Evolutionary conservation across 73 alveolate species (phyloP).

Genomic region (Stentor coeruleus): DNA sequence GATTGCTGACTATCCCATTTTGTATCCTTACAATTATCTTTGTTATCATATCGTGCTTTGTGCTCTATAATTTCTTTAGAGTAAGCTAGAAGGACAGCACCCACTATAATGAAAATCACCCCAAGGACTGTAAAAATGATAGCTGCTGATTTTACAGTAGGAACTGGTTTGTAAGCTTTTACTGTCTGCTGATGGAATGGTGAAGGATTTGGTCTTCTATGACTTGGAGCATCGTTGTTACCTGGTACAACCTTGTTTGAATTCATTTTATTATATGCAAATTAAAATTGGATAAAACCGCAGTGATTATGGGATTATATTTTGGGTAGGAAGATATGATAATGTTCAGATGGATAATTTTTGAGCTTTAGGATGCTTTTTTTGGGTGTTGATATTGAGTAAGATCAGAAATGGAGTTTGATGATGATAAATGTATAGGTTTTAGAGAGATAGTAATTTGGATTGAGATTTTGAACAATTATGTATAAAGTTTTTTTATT

Average conservation of each 20-base stretch:
- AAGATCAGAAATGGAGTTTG: too few relatives aligned
- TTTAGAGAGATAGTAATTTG: too few relatives aligned
- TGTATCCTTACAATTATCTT: constrained; percentile 9
- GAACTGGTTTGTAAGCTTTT: constrained; percentile 92
- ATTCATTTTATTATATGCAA: too few relatives aligned
- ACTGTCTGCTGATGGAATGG: constrained; percentile 75
- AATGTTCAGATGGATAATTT: too few relatives aligned
- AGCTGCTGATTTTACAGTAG: constrained; percentile 63
- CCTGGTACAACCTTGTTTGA: constrained; percentile 63
- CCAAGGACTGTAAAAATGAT: constrained; percentile 74
- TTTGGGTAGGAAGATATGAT: too few relatives aligned
- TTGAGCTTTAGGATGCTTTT: too few relatives aligned
- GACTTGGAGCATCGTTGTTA: constrained; percentile 63
- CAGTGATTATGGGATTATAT: too few relatives aligned
- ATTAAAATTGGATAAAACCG: too few relatives aligned
- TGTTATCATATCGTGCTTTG: constrained; percentile 60
- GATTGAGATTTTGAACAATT: too few relatives aligned
- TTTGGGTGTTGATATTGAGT: too few relatives aligned
- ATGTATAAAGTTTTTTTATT: too few relatives aligned
- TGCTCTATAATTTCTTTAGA: constrained; percentile 65
- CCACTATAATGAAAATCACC: constrained; percentile 69
- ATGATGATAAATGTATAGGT: too few relatives aligned
- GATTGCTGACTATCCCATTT: background rate
- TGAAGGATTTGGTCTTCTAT: constrained; percentile 56
- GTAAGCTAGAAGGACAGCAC: constrained; percentile 65